Evolutionary conservation across 2,329 filamentous ascomycete genomes (phyloP).

Genomic region (Nemania diffusa): DNA sequence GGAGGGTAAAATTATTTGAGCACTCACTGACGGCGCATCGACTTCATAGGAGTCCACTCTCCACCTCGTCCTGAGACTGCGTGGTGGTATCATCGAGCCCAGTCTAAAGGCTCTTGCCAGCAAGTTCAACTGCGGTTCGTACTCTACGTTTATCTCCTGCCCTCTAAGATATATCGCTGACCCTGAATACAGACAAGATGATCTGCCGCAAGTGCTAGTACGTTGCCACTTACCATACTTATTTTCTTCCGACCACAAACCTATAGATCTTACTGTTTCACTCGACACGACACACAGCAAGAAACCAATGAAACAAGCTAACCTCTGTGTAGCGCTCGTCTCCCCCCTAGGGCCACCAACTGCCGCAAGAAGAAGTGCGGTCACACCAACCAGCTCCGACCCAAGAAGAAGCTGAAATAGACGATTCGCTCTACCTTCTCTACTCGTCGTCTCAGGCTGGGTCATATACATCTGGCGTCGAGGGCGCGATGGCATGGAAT

Average conservation of each 20-base stretch:
- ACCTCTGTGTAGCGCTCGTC: conserved; percentile 34
- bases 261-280: not conserved
- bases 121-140: conserved; percentile 94
- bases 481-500: conserved; percentile 19
- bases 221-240: conserved; percentile 53
- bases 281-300: not conserved
- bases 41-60: conserved; percentile 87
- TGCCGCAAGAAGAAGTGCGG: conserved; percentile 99
- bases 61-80: conserved; percentile 97
- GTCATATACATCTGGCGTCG: conserved; percentile 20
- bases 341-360: conserved; percentile 81
- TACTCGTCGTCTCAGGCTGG: conserved; percentile 10
- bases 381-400: conserved; percentile 99
- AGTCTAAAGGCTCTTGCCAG: conserved; percentile 97
- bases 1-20: not conserved
- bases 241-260: not conserved
- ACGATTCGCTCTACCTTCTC: conserved; percentile 32
- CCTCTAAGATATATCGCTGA: conserved; percentile 14
- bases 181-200: conserved; percentile 73
- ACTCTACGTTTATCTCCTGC: not conserved
- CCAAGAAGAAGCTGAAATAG: conserved; percentile 90
- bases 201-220: conserved; percentile 99
- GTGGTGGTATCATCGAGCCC: conserved; percentile 99
- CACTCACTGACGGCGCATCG: conserved; percentile 5
- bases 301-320: not conserved